Evolutionary conservation across 306 rosid genomes (phyloP), one percentile per base, ranked within the genome.

Genomic region (Lupinus albus): DNA sequence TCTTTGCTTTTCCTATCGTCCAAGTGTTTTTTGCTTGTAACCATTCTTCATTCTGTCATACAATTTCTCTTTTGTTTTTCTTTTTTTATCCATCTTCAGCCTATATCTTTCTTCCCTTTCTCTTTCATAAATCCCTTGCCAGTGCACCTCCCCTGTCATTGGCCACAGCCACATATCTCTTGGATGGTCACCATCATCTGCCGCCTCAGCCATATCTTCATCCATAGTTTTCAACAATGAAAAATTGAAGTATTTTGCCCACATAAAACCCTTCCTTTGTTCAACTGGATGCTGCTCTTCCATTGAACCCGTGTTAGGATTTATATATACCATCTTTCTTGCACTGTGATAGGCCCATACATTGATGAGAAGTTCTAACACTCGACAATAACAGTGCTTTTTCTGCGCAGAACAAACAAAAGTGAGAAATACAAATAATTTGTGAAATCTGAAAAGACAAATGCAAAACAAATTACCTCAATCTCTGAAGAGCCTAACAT

Each of bases 261-360:
- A 86, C 90, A 90, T 86, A 72, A 80, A 85, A 61, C 82, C 77
- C 78, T 64, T 79, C 58, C 99, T 86, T 74, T 82, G 87, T 68
- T 88, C 92, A 51, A 90, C 8, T 12, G 82, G 91, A 70, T 93
- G 99, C 79, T 93, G 97, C 86, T 88, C 99, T 72, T 84, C 83
- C 79, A 82, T 61, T 46, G 76, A 79, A 67, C 99, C 97, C 6
- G 92, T 83, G 11, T 67, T 68, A 1, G 96, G 96, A 82, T 90
- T 81, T 48, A 93, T 66, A 35, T 82, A 93, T 5, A 93, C 91
- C 96, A 93, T 90, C 81, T 80, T 93, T 57, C 96, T 81, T 8
- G 86, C 97, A 52, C 97, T 90, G 61, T 93, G 99, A 82, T 90
- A 93, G 72, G 97, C 96, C 99, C 99, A 93, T 44, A 93, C 80